Base-by-base conservation (phyloP, 2,329 filamentous ascomycete species). In the Aschersonia sp. region DNA sequence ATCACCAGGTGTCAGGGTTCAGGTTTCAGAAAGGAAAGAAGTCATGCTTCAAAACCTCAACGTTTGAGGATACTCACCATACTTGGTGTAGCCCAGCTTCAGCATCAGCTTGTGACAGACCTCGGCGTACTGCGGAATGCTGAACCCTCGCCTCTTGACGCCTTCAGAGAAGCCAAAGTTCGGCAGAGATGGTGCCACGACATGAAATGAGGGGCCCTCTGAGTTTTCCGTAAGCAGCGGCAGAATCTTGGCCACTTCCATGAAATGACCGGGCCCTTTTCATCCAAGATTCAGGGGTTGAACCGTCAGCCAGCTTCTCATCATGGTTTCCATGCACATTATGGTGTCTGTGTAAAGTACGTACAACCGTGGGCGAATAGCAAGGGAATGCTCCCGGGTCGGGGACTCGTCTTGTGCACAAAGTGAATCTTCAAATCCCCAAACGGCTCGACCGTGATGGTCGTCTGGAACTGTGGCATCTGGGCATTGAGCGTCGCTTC, bases 61-160 rank as follows among this genome's bases (percentile, higher is more conserved):
- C n/a, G n/a, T n/a, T n/a, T 9, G 35, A n/a, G 12, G 7, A 9
- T 4, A 29, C 52, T 1, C 46, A 62, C 62, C 61, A n/a, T 65
- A 65, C 47, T 58, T 56, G 2, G 59, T 50, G 43, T 65, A 88
- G 0, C 82, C 82, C 3, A 88, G 70, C 9, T 72, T 70, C 5
- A 75, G 62, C 84, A 89, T 89, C 6, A 88, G 64, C 48, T 78
- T 79, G 59, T 88, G 76, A 53, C 77, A 67, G 0, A 72, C 71
- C 59, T 86, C 79, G 61, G 64, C 61, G 30, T 67, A 65, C 38
- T 67, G 63, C 0, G 56, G 48, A 4, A 62, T 50, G 30, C 57
- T 48, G 29, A 67, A 67, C 0, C 60, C 63, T 4, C 50, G 51
- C 45, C 64, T 59, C 0, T 49, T 47, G 2, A 61, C 55, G 4